Evolutionary conservation across 2,329 filamentous ascomycete species (phyloP), one percentile per base, ranked within the genome.

Genomic region (Aspergillus pseudoglaucus): DNA sequence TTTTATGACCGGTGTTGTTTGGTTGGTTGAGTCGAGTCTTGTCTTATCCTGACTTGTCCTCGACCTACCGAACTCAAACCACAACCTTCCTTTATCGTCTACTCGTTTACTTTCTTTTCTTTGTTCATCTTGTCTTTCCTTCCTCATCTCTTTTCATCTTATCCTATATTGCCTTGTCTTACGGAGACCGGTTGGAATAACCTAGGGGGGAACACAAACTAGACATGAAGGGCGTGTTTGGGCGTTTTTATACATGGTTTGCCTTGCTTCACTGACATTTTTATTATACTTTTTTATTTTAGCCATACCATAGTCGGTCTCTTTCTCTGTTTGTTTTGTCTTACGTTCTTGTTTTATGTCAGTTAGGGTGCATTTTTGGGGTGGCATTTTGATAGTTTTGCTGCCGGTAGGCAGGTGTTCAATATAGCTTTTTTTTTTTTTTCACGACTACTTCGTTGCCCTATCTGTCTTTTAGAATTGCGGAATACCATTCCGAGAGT

Each of bases 1-100:
- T 47, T 57, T 47, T 53, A 64, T 53, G 59, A 63, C 56, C 51
- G 41, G 50, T 50, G 44, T 43, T 51, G 48, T 53, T 54, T 43
- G 44, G 46, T 43, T 42, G 44, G 25, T 27, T 10, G 25, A 27
- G 25, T 4, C 25, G 3, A 27, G 25, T 27, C 25, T 27, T 27
- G 25, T n/a, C n/a, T n/a, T n/a, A n/a, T n/a, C 25, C 10, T 3
- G 25, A 27, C 25, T 27, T 27, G 9, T 12, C 1, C 25, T 27
- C 3, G 25, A 12, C 25, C 12, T 2, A 12, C 25, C 4, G 4
- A 27, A 27, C 25, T 5, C 8, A 27, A 4, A 12, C 25, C 25
- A 27, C 9, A 12, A 27, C 25, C 25, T 27, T 27, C 25, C 25
- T 12, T 12, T 27, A 27, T 27, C 25, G 25, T 27, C 25, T 27